Base-by-base conservation (phyloP, 1,284 basidiomycete species). In the Polyporus tsugae region DNA sequence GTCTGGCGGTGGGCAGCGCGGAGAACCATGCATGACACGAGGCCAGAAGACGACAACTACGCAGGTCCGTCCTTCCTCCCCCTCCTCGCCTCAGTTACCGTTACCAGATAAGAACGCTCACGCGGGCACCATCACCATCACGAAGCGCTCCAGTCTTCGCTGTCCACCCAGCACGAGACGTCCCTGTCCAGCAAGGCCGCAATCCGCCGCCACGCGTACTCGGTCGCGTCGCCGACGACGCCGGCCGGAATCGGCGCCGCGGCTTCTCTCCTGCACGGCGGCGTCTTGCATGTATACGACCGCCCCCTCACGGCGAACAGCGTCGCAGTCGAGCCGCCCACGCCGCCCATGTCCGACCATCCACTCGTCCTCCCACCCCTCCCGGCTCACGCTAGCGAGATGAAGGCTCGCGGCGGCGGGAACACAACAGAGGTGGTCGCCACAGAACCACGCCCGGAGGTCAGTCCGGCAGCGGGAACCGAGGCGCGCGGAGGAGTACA, bases 261-360 rank as follows among this genome's bases (percentile, higher is more conserved):
- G 29, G 29, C 46, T 17, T n/a, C 46, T n/a, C 22, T 52, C 46
- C 46, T 52, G 22, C 9, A 52, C 22, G 46, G 10, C 44, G 19
- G 19, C 1, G 44, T 46, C 19, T 25, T 53, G 52, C 52, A 53
- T n/a, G 4, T 53, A 25, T 25, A 15, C 52, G 29, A 22, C 29
- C 25, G 52, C 39, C 39, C 39, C 29, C 29, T 29, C 29, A 29
- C 44, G 41, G 41, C 13, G n/a, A 17, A 53, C 52, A 29, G 52
- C 52, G n/a, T 53, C 52, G 25, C n/a, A 33, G 52, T 53, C 22
- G 52, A 53, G 52, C 52, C 52, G 22, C 29, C 52, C 25, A 53
- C 52, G 52, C 29, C 52, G 7, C 22, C 11, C 11, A 25, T 17
- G 39, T 3, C 9, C 39, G 39, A 4, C 39, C 13, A 39, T 39